phyloP scores from a whole-genome alignment of 2,329 filamentous ascomycete species.

The Acrocalymma vagum region DNA sequence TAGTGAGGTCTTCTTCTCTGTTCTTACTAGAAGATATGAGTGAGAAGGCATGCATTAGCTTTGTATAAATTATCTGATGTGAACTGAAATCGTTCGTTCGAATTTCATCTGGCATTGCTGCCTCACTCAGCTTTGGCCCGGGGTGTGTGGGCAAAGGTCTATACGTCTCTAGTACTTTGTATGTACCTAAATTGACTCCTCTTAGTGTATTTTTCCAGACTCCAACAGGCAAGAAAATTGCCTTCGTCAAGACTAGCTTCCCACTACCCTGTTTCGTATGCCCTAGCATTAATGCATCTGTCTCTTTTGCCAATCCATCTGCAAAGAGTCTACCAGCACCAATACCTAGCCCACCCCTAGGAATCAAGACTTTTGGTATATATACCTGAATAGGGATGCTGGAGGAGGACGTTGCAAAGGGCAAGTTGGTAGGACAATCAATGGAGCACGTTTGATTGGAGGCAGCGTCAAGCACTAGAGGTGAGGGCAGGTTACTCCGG shows the following conservation, averaged over 20 bases:
- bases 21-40: constrained; percentile 20
- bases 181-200: constrained; percentile 17
- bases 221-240: constrained; percentile 32
- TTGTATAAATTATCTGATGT: constrained; percentile 30
- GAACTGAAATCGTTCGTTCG: background rate
- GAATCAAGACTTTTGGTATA: constrained; percentile 28
- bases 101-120: background rate
- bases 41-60: constrained; percentile 21
- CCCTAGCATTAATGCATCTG: constrained; percentile 41
- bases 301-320: constrained; percentile 14
- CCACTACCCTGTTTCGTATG: constrained; percentile 16
- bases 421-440: too few relatives aligned
- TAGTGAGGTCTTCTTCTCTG: constrained; percentile 37
- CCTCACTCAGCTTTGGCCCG: background rate
- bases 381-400: constrained; percentile 39
- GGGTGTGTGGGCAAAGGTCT: constrained; percentile 4
- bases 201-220: constrained; percentile 27
- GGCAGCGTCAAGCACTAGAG: background rate
- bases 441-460: too few relatives aligned
- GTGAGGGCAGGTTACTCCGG: too few relatives aligned
- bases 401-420: constrained; percentile 12
- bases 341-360: constrained; percentile 16
- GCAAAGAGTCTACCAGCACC: constrained; percentile 12
- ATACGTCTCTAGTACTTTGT: constrained; percentile 34
- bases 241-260: constrained; percentile 22